These are phyloP conservation scores for Epichloe coenophiala DNA, from an alignment of 2,329 filamentous ascomycete genomes.

Conservation along the genomic window DNA sequence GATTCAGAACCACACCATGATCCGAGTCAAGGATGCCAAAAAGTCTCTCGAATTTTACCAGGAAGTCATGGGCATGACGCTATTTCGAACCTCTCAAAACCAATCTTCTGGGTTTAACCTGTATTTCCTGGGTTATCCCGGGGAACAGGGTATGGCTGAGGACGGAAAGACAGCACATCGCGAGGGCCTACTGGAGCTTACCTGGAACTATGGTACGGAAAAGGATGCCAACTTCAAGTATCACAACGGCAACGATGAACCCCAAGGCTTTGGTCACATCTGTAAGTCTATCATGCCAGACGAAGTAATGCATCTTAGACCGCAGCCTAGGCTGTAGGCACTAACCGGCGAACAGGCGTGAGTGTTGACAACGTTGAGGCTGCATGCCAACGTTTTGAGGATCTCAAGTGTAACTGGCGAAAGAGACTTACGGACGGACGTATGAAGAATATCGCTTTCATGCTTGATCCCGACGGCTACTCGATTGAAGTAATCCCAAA, in stretches of 20 bases:
- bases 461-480: slow-evolving; percentile 79
- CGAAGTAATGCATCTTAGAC: background rate
- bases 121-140: slow-evolving; percentile 80
- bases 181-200: slow-evolving; percentile 82
- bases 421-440: slow-evolving; percentile 83
- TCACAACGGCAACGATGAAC: slow-evolving; percentile 82
- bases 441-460: slow-evolving; percentile 90
- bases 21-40: slow-evolving; percentile 74
- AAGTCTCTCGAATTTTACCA: slow-evolving; percentile 69
- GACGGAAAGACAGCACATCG: slow-evolving; percentile 46
- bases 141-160: slow-evolving; percentile 37
- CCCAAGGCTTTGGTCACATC: slow-evolving; percentile 90
- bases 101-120: slow-evolving; percentile 66
- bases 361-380: slow-evolving; percentile 79
- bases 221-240: slow-evolving; percentile 75
- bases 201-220: slow-evolving; percentile 75
- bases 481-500: slow-evolving; percentile 78
- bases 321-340: background rate
- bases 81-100: slow-evolving; percentile 61
- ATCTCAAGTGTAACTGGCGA: slow-evolving; percentile 75
- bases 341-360: slow-evolving; percentile 39
- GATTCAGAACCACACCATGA: slow-evolving; percentile 76
- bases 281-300: slow-evolving; percentile 38
- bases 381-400: slow-evolving; percentile 77
- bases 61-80: slow-evolving; percentile 77